Conservation (phyloP, 208 protist genomes). For the Wallacemonas sp. region DNA sequence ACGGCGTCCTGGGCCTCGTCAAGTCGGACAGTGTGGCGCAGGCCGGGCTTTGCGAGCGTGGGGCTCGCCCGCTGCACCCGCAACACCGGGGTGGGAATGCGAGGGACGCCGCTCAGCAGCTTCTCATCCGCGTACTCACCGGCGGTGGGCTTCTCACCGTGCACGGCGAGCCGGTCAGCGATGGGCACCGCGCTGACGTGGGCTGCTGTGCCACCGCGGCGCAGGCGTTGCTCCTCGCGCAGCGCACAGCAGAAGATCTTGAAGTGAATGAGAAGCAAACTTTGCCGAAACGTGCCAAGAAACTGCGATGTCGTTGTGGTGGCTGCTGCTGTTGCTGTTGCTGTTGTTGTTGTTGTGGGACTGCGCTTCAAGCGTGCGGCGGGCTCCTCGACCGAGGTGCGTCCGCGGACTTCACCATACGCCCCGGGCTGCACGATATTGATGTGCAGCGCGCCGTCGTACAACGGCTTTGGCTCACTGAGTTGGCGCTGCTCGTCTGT, state of each 20-base stretch:
- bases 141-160: not conserved
- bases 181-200: constrained; percentile 18
- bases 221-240: constrained; percentile 57
- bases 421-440: constrained; percentile 34
- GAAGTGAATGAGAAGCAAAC: constrained; percentile 72
- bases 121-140: not conserved
- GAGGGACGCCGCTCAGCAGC: constrained; percentile 32
- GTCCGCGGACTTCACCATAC: no score
- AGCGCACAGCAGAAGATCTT: constrained; percentile 81
- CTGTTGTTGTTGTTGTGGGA: not conserved
- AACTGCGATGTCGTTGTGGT: constrained; percentile 10
- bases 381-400: no score
- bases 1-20: constrained; percentile 33
- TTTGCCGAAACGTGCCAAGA: constrained; percentile 83
- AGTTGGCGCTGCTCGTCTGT: constrained; percentile 4
- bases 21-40: constrained; percentile 27
- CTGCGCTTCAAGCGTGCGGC: not conserved
- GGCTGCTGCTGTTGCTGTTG: not conserved
- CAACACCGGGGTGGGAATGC: constrained; percentile 55
- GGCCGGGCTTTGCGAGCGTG: constrained; percentile 21
- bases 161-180: not conserved
- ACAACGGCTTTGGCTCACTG: constrained; percentile 19
- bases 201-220: constrained; percentile 16
- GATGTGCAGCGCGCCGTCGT: constrained; percentile 42
- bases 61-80: constrained; percentile 44